Percentiles rank a stretch among this genome's conserved stretches.
Evolutionary conservation across 371 early-diverging fungal species (phyloP).

Genomic region (Circinella umbellata): DNA sequence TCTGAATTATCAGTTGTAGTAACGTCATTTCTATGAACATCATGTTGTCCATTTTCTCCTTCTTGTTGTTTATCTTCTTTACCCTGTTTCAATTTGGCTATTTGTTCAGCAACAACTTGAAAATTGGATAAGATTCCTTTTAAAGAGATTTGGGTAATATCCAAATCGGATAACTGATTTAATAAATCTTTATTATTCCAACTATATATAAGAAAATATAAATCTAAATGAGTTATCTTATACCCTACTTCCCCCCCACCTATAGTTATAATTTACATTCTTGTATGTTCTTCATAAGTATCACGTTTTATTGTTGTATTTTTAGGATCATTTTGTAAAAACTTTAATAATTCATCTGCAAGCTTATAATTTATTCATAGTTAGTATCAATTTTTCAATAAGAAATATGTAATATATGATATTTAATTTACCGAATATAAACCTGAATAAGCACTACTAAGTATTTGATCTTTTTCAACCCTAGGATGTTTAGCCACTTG

Average conservation of each 20-base stretch:
- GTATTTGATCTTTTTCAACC: not conserved
- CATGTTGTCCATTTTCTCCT: not conserved
- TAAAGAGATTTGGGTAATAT: not conserved
- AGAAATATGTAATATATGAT: no score
- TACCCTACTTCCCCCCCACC: not conserved
- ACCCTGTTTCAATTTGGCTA: not conserved
- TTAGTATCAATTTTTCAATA: no score
- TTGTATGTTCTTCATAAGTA: conserved; percentile 46
- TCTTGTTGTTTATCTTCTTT: not conserved
- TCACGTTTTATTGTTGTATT: conserved; percentile 27
- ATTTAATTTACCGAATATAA: not conserved
- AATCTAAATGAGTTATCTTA: not conserved
- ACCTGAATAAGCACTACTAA: not conserved
- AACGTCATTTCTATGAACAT: not conserved
- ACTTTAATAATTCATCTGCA: conserved; percentile 20
- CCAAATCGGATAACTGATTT: not conserved
- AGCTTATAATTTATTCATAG: conserved; percentile 23
- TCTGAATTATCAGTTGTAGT: not conserved
- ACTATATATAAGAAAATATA: not conserved
- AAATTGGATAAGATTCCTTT: not conserved
- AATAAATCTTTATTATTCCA: conserved; percentile 1
- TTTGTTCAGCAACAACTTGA: not conserved
- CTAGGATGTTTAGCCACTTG: conserved; percentile 26
- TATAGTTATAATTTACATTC: conserved; percentile 33
- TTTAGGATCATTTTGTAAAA: conserved; percentile 18